Evolutionary conservation across 2,329 filamentous ascomycete species (phyloP).

Genomic region (Rhynchosporium secalis): DNA sequence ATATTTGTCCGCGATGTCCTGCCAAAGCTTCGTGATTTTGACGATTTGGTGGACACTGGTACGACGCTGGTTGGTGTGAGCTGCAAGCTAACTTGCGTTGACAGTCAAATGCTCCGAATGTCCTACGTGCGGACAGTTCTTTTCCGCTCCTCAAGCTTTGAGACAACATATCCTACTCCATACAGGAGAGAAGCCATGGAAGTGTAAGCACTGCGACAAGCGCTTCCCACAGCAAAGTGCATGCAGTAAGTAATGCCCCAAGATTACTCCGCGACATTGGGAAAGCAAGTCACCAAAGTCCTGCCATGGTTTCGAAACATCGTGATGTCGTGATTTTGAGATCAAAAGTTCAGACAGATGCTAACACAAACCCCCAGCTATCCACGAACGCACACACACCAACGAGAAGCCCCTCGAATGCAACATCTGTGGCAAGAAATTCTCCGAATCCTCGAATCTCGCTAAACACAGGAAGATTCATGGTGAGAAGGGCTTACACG

Average conservation of each 20-base stretch:
- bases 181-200: constrained; percentile 63
- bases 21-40: no score
- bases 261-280: not conserved
- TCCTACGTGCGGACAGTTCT: constrained; percentile 52
- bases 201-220: constrained; percentile 55
- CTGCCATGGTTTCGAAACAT: no score
- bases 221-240: constrained; percentile 68
- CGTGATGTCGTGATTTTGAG: no score
- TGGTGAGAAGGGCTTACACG: constrained; percentile 51
- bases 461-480: constrained; percentile 66
- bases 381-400: constrained; percentile 66
- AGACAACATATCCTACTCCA: constrained; percentile 68
- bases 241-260: constrained; percentile 49
- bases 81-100: not conserved
- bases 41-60: no score
- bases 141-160: constrained; percentile 68
- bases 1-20: no score
- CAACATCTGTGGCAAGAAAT: constrained; percentile 57
- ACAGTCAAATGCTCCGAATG: constrained; percentile 44
- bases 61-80: no score
- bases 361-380: constrained; percentile 46
- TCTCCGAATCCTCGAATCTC: constrained; percentile 66
- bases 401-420: constrained; percentile 63
- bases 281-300: not conserved
- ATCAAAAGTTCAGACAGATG: no score